These are phyloP conservation scores for Triglochin maritima DNA, from an alignment of 106 monocot genomes.

Conservation along the genomic window DNA sequence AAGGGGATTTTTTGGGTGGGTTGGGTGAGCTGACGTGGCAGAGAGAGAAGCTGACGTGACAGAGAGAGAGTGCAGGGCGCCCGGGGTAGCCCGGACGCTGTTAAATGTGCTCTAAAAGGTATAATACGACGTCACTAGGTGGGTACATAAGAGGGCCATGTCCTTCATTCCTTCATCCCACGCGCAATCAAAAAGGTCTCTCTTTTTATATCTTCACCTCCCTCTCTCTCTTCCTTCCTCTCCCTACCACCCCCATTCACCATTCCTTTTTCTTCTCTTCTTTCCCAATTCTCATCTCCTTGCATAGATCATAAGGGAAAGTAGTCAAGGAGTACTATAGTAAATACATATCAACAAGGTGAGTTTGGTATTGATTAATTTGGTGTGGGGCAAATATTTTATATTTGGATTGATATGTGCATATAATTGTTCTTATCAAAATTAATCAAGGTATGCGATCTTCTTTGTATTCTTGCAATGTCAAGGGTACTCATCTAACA, in stretches of 20 bases:
- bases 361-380: not conserved
- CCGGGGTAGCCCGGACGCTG: no score
- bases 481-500: no score
- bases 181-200: conserved; percentile 2
- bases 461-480: not conserved
- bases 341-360: not conserved
- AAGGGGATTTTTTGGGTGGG: no score
- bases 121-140: not conserved
- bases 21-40: no score
- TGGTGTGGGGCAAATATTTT: not conserved
- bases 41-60: no score
- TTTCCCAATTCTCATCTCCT: not conserved
- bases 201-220: not conserved
- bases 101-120: not conserved
- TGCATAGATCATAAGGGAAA: not conserved
- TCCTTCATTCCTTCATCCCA: not conserved
- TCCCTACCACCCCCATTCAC: not conserved
- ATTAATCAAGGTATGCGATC: not conserved
- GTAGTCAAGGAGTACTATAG: not conserved
- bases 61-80: no score
- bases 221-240: not conserved
- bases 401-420: no score
- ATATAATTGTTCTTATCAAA: not conserved
- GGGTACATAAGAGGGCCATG: not conserved
- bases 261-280: not conserved